A percentile compares a stretch with the other conserved stretches of the same genome.
phyloP scores from a whole-genome alignment of 2,329 filamentous ascomycete genomes.

The Sarocladium oryzae region DNA sequence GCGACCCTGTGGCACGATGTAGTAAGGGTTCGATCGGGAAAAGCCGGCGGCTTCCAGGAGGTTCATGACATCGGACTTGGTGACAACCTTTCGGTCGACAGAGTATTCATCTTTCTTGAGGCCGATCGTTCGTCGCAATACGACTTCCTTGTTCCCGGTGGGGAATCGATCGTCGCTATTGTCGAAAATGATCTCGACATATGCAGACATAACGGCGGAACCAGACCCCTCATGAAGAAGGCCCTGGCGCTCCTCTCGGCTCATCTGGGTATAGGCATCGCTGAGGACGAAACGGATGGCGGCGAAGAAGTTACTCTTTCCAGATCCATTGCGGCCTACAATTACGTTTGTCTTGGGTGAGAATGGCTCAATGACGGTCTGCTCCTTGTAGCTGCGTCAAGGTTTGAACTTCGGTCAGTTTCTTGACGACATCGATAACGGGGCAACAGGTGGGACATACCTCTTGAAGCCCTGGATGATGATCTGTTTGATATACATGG shows the following conservation, averaged over 20 bases:
- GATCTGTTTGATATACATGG: constrained; percentile 99
- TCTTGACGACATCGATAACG: constrained; percentile 16
- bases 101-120: constrained; percentile 99
- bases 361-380: constrained; percentile 97
- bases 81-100: constrained; percentile 92
- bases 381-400: constrained; percentile 87
- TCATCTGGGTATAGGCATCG: constrained; percentile 95
- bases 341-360: constrained; percentile 97
- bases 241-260: constrained; percentile 89
- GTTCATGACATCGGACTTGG: constrained; percentile 90
- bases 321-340: constrained; percentile 96
- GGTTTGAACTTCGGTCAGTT: constrained; percentile 12
- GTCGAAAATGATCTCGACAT: constrained; percentile 98
- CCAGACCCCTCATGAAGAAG: constrained; percentile 97
- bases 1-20: constrained; percentile 95
- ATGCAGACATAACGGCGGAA: constrained; percentile 98
- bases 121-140: constrained; percentile 88
- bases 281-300: constrained; percentile 97
- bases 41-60: constrained; percentile 94
- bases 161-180: constrained; percentile 95
- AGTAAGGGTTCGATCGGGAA: constrained; percentile 95
- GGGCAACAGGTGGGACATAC: constrained; percentile 38
- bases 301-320: constrained; percentile 99
- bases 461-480: constrained; percentile 99
- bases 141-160: constrained; percentile 83